Base-by-base conservation (phyloP, 2,329 filamentous ascomycete genomes). In the Albifimbria verrucaria region DNA sequence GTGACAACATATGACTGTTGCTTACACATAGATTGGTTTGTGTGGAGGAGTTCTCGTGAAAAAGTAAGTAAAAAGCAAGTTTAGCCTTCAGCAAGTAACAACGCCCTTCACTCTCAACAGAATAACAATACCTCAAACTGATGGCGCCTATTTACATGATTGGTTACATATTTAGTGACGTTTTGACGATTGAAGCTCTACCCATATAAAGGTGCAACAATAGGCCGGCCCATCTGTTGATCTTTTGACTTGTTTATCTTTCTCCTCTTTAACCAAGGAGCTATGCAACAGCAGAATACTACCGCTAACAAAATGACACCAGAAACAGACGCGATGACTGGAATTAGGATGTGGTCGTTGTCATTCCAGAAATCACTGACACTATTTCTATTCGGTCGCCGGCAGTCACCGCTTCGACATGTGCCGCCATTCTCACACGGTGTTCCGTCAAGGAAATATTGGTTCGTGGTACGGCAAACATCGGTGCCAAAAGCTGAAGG, bases 391-490 rank as follows among this genome's bases (percentile, higher is more conserved):
- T 82, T 86, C 28, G 83, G 77, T 55, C 90, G 92, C 62, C 80
- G 71, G 72, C 94, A 99, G 60, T 78, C 74, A 43, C 94, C 94
- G 62, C 92, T 93, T 49, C 70, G 67, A 70, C 94, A 99, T 52
- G 76, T 79, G 7, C 94, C 94, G 51, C 90, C 90, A n/a, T 88
- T 89, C 50, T 85, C 80, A 67, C 94, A 99, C 1, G 82, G 76
- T 1, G 94, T 97, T 18, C 94, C 94, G 66, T 99, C 94, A 25
- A 97, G 77, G 72, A 96, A 97, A 72, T 95, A 94, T 68, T 97
- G 92, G 67, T 90, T 87, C 73, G 95, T 82, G 21, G 81, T 81
- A 55, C 88, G 86, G 70, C 91, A 96, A 7, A 80, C 77, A 53
- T 82, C 81, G 7, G 75, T 57, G 7, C 83, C 83, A 53, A 92